phyloP scores from a whole-genome alignment of 1,284 basidiomycete genomes.

The Albatrellus sp. region DNA sequence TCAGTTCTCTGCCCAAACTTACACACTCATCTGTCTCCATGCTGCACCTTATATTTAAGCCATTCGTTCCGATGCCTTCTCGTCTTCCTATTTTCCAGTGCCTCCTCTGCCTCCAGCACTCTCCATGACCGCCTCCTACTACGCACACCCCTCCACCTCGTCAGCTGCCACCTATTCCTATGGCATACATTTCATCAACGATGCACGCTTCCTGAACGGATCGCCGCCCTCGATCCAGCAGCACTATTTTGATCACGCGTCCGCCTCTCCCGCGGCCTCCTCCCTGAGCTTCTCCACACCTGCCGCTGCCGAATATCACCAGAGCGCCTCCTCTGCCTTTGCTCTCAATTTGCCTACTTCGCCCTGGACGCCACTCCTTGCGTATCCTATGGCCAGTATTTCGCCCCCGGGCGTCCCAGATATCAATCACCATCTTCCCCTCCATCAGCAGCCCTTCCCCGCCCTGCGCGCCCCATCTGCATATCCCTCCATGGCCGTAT shows the following conservation, averaged over 20 bases:
- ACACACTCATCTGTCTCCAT: too few species aligned
- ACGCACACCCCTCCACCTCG: too few species aligned
- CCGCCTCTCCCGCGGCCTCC: neutral
- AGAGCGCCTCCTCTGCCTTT: neutral
- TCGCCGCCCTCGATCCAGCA: neutral
- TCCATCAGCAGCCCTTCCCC: neutral
- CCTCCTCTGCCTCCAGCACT: too few species aligned
- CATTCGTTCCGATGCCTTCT: too few species aligned
- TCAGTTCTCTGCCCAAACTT: too few species aligned
- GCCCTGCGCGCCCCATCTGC: neutral
- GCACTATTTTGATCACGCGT: neutral
- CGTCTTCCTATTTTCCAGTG: too few species aligned
- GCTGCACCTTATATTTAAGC: too few species aligned
- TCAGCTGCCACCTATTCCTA: too few species aligned
- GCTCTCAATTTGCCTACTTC: neutral
- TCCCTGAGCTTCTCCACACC: neutral
- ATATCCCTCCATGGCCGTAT: neutral
- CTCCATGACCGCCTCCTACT: too few species aligned
- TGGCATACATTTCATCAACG: too few species aligned
- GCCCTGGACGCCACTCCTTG: slow-evolving; percentile 2
- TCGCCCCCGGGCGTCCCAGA: neutral
- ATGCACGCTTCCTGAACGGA: too few species aligned
- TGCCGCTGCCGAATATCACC: neutral
- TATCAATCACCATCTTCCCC: neutral
- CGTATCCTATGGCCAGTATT: neutral